Conservation (phyloP, 495 filamentous ascomycete species). For the Emericellopsis terricola region DNA sequence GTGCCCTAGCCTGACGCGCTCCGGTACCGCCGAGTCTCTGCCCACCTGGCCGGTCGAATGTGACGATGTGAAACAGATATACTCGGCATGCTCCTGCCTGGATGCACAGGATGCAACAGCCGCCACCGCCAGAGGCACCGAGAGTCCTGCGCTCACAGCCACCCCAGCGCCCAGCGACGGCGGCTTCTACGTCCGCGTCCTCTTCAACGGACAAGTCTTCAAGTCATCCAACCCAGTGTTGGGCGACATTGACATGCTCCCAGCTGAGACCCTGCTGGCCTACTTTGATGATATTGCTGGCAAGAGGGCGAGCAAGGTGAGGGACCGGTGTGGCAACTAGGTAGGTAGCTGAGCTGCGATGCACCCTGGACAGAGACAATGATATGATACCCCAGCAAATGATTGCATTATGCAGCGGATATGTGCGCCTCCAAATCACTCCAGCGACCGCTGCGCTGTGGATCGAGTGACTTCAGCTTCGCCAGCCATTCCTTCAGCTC, state of each 20-base stretch:
- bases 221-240: slow-evolving; percentile 37
- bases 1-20: too few species aligned
- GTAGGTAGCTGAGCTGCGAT: too few species aligned
- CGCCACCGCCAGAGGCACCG: too few species aligned
- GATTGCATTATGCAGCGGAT: neutral
- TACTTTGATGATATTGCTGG: slow-evolving; percentile 52
- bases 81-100: too few species aligned
- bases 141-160: too few species aligned
- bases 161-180: slow-evolving; percentile 2
- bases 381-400: too few species aligned
- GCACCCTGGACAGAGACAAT: too few species aligned
- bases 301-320: slow-evolving; percentile 23
- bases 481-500: slow-evolving; percentile 41
- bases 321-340: slow-evolving; percentile 1
- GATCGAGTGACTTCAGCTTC: slow-evolving; percentile 47
- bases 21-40: too few species aligned
- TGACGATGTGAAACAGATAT: too few species aligned
- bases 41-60: too few species aligned
- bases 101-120: too few species aligned
- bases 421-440: slow-evolving; percentile 34
- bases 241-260: slow-evolving; percentile 43
- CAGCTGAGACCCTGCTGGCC: slow-evolving; percentile 32
- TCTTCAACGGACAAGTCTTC: slow-evolving; percentile 46
- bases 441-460: slow-evolving; percentile 52
- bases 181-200: slow-evolving; percentile 32